These are phyloP conservation scores for Stylonectria norvegica DNA, from an alignment of 2,329 filamentous ascomycete genomes.

Conservation along the genomic window DNA sequence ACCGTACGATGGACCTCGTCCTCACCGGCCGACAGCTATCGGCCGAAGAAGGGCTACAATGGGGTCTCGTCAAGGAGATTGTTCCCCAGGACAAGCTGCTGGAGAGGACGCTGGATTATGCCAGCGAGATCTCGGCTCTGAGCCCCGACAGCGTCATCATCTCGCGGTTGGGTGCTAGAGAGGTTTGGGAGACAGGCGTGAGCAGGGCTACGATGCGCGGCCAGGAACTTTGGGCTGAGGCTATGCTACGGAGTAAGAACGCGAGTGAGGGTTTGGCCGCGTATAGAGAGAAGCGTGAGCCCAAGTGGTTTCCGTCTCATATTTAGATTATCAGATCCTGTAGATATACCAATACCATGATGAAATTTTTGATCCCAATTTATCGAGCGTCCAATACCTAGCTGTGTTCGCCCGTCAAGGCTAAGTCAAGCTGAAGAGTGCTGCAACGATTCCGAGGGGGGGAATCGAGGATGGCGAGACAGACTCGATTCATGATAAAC, in stretches of 20 bases:
- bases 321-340: slow-evolving; percentile 17
- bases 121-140: slow-evolving; percentile 28
- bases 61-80: slow-evolving; percentile 30
- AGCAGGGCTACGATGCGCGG: slow-evolving; percentile 33
- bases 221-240: slow-evolving; percentile 30
- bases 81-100: slow-evolving; percentile 30
- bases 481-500: too few species aligned
- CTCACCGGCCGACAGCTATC: slow-evolving; percentile 27
- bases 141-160: slow-evolving; percentile 35
- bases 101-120: slow-evolving; percentile 29
- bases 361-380: too few species aligned
- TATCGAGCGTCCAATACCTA: too few species aligned
- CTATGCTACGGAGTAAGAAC: slow-evolving; percentile 30
- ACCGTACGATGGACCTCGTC: slow-evolving; percentile 33
- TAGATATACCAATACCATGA: too few species aligned
- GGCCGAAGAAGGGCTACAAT: slow-evolving; percentile 30
- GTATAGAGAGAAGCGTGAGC: slow-evolving; percentile 30
- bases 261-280: slow-evolving; percentile 27
- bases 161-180: slow-evolving; percentile 29
- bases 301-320: slow-evolving; percentile 29
- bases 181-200: slow-evolving; percentile 35
- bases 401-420: too few species aligned
- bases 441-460: too few species aligned
- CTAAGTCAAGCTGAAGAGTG: too few species aligned
- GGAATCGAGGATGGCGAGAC: too few species aligned